These are phyloP conservation scores for Aspergillus haitiensis DNA, from an alignment of 495 filamentous ascomycete genomes.

Conservation along the genomic window DNA sequence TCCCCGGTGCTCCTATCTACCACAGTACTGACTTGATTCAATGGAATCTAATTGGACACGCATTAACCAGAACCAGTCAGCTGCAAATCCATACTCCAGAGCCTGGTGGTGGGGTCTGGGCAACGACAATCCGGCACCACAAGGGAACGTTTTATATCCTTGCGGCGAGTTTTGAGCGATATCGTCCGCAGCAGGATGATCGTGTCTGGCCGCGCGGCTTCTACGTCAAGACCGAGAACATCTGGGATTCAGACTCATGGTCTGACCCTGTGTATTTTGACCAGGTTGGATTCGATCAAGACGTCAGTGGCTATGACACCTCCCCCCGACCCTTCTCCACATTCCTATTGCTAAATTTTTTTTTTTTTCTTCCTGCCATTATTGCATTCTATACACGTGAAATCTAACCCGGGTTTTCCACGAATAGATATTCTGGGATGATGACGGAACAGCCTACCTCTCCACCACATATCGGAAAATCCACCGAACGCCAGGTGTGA, in stretches of 20 bases:
- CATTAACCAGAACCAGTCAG: conserved; percentile 58
- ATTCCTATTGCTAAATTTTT: neutral
- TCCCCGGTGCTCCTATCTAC: conserved; percentile 50
- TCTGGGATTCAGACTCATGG: conserved; percentile 49
- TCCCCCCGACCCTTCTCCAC: too few species aligned
- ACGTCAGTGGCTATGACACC: conserved; percentile 32
- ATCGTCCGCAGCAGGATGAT: conserved; percentile 45
- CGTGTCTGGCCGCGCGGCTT: conserved; percentile 49
- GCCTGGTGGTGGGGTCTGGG: conserved; percentile 50
- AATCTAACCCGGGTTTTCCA: neutral
- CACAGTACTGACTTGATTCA: conserved; percentile 46
- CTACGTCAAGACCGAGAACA: conserved; percentile 48
- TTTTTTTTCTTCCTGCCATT: neutral
- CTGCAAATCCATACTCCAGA: conserved; percentile 60
- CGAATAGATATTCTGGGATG: conserved; percentile 42
- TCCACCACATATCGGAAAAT: conserved; percentile 41
- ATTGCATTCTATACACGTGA: neutral
- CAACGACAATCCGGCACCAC: conserved; percentile 45
- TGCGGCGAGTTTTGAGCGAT: conserved; percentile 43
- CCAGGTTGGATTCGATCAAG: conserved; percentile 48
- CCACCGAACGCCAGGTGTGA: conserved; percentile 25
- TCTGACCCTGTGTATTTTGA: conserved; percentile 52
- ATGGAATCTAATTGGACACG: conserved; percentile 54
- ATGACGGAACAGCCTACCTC: conserved; percentile 41
- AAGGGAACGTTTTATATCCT: conserved; percentile 41